phyloP scores from a whole-genome alignment of 176 grass and related monocot species.

The Avena insularis region DNA sequence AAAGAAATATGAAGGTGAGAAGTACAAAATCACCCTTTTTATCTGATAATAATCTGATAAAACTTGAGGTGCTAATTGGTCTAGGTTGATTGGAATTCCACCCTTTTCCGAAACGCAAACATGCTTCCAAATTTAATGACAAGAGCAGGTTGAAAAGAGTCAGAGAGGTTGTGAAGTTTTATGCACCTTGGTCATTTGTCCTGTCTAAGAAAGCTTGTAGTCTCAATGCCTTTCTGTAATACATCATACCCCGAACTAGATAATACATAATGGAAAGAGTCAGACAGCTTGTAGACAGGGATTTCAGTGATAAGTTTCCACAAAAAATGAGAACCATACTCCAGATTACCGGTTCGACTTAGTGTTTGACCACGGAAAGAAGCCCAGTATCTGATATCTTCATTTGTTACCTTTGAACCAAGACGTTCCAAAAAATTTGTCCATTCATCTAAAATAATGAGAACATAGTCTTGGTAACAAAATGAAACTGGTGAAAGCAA shows the following conservation, averaged over 20 bases:
- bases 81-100: constrained; percentile 8
- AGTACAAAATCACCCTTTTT: constrained; percentile 19
- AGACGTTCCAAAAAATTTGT: constrained; percentile 82
- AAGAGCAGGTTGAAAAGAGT: neutral
- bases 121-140: constrained; percentile 7
- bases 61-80: constrained; percentile 7
- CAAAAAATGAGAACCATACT: constrained; percentile 22
- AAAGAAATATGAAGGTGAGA: constrained; percentile 24
- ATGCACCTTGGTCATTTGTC: constrained; percentile 69
- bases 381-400: constrained; percentile 90
- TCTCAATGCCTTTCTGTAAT: constrained; percentile 78
- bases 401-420: constrained; percentile 55
- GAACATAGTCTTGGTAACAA: constrained; percentile 22
- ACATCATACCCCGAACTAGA: constrained; percentile 97
- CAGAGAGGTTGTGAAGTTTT: constrained; percentile 8
- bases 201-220: constrained; percentile 85
- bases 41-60: neutral
- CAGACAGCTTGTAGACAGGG: constrained; percentile 8
- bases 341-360: constrained; percentile 83
- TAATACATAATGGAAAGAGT: constrained; percentile 39
- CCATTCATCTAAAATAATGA: constrained; percentile 77
- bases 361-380: constrained; percentile 96
- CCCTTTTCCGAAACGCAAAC: constrained; percentile 1
- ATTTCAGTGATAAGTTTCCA: constrained; percentile 1
- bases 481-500: constrained; percentile 25